Base-by-base conservation (phyloP, 257 asterid species). In the Solanum appendiculatum region DNA sequence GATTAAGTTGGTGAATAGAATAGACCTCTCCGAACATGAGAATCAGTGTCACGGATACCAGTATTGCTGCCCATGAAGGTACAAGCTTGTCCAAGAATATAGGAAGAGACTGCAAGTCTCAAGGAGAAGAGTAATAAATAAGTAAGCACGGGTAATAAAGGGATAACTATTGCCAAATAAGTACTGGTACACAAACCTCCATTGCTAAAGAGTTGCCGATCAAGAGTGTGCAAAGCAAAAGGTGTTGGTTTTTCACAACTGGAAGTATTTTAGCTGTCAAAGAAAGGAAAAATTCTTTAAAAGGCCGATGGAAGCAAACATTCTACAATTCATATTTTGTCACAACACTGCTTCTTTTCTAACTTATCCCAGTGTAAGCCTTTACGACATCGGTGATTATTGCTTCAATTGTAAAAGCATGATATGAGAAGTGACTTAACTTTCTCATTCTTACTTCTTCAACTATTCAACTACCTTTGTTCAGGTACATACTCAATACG, bases 181-280 rank as follows among this genome's bases (percentile, higher is more conserved):
- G 80, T 56, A 33, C 87, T 33, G 86, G 74, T 80, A 66, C 11
- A 89, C 97, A 88, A 72, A 96, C 99, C 99, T 97, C 99, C 99
- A 97, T 97, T 9, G 99, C 99, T 86, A 97, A 89, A 89, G 99
- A 93, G 93, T 97, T 97, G 80, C 99, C 99, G 60, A 97, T 97
- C 97, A 97, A 97, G 92, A 97, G 98, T n/a, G 99, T 97, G 91
- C 99, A 97, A 74, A 97, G 98, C 97, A 97, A 92, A 75, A 96
- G 97, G 90, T 97, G 99, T 84, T 97, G 99, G 91, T 97, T 97
- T 91, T 97, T 97, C 87, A 97, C 99, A 90, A 96, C 97, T 20
- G 98, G 98, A 90, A 97, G 93, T 88, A 97, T 97, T 92, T 96
- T 97, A 87, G 98, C 99, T 97, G 99, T 88, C 89, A 92, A 80